Percentiles rank a stretch among this genome's conserved stretches.
Conservation (phyloP, 495 filamentous ascomycete species). For the Aspergillus conjunctus region DNA sequence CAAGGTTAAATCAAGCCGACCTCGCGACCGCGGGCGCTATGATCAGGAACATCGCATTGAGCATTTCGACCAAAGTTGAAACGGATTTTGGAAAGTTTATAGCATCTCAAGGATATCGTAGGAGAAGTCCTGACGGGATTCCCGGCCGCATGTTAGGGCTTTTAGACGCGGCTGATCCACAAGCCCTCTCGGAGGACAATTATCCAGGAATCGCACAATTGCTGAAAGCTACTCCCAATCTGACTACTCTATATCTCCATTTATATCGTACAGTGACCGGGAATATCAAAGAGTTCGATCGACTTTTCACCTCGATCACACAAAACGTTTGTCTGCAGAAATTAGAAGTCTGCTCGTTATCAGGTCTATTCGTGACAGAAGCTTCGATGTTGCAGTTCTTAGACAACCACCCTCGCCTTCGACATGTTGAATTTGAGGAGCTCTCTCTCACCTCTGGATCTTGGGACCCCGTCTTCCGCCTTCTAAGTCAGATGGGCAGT, state of each 20-base stretch:
- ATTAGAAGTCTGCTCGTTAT: slow-evolving; percentile 7
- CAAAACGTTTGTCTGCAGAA: not conserved
- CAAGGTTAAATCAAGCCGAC: not conserved
- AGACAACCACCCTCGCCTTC: not conserved
- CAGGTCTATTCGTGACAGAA: slow-evolving; percentile 2
- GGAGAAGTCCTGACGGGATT: no score
- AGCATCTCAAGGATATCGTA: not conserved
- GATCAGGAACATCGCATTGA: slow-evolving; percentile 5
- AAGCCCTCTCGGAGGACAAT: slow-evolving; percentile 2
- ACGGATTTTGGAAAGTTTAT: not conserved
- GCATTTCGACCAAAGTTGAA: not conserved
- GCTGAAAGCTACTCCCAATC: slow-evolving; percentile 2
- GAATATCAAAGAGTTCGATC: slow-evolving; percentile 1
- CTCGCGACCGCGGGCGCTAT: not conserved
- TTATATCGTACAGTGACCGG: not conserved
- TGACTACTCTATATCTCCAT: slow-evolving; percentile 4
- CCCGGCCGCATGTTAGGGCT: not conserved
- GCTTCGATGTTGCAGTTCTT: slow-evolving; percentile 1
- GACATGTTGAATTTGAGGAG: slow-evolving; percentile 4
- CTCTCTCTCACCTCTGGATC: not conserved
- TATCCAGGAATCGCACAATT: not conserved
- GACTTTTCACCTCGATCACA: not conserved
- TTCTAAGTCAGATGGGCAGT: not conserved
- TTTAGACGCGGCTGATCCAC: not conserved
- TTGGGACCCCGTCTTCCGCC: not conserved